These are phyloP conservation scores for Mangifera indica DNA, from an alignment of 345 rosid genomes.

Conservation along the genomic window DNA sequence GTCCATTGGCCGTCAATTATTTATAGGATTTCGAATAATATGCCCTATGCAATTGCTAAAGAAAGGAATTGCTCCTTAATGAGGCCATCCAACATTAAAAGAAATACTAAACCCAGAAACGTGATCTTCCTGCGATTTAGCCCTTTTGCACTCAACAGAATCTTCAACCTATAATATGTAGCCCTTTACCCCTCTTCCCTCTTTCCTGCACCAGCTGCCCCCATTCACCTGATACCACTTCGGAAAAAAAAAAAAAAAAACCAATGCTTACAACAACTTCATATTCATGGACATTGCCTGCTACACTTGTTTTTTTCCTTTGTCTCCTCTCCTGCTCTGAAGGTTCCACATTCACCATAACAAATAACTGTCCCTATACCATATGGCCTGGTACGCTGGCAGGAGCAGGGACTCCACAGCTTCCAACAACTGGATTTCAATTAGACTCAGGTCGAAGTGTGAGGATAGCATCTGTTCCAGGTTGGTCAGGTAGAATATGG, in stretches of 20 bases:
- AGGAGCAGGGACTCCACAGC: constrained; percentile 75
- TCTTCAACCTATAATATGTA: constrained; percentile 29
- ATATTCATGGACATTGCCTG: not conserved
- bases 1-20: too few relatives aligned
- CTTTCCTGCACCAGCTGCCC: not conserved
- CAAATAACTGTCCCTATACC: constrained; percentile 70
- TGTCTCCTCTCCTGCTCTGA: constrained; percentile 36
- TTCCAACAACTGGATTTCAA: constrained; percentile 61
- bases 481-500: constrained; percentile 95
- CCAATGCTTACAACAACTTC: not conserved
- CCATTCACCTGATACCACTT: not conserved
- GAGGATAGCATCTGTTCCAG: constrained; percentile 52
- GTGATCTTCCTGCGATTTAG: constrained; percentile 55
- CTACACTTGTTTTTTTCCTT: constrained; percentile 31
- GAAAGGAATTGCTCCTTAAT: constrained; percentile 68
- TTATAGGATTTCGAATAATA: too few relatives aligned
- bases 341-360: constrained; percentile 55
- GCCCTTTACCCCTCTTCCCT: not conserved
- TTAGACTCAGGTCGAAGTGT: constrained; percentile 62
- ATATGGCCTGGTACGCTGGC: constrained; percentile 89
- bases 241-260: not conserved
- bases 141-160: constrained; percentile 24
- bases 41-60: constrained; percentile 26
- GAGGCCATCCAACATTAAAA: constrained; percentile 33
- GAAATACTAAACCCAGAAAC: constrained; percentile 57